A percentile compares a stretch with the other conserved stretches of the same genome.
phyloP scores from a whole-genome alignment of 2,329 filamentous ascomycete genomes.

The Chrysoporthe cubensis region DNA sequence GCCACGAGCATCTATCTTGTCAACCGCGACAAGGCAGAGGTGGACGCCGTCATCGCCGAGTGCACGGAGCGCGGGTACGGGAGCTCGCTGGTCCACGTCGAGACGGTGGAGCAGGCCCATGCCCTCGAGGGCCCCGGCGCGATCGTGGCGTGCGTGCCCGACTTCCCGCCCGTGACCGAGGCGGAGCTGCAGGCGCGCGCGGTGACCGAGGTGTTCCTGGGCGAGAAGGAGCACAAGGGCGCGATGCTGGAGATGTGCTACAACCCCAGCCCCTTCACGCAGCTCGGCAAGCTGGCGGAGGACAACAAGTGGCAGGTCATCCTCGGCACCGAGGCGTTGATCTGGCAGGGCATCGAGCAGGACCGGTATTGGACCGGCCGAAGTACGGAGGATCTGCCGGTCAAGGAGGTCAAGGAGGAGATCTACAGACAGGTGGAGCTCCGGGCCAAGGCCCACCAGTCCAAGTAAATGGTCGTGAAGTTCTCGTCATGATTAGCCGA shows the following conservation, averaged over 20 bases:
- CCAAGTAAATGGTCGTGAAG: constrained; percentile 20
- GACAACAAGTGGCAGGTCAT: constrained; percentile 73
- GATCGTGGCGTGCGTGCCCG: constrained; percentile 75
- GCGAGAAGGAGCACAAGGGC: constrained; percentile 58
- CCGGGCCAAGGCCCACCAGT: constrained; percentile 31
- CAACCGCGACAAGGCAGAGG: constrained; percentile 71
- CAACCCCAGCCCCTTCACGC: constrained; percentile 72
- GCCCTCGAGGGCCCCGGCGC: constrained; percentile 63
- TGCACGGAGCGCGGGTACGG: constrained; percentile 64
- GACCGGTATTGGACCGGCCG: constrained; percentile 68
- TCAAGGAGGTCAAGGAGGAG: constrained; percentile 60
- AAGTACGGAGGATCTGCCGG: constrained; percentile 60
- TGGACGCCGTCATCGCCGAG: constrained; percentile 68
- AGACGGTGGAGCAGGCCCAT: constrained; percentile 62
- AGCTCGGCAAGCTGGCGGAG: constrained; percentile 64
- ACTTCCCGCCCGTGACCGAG: constrained; percentile 69
- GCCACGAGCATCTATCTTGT: constrained; percentile 75
- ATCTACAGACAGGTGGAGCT: constrained; percentile 41
- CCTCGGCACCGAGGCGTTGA: constrained; percentile 75
- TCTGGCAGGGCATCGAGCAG: constrained; percentile 78
- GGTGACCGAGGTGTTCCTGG: constrained; percentile 54
- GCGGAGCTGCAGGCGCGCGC: constrained; percentile 64
- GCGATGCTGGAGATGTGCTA: constrained; percentile 84
- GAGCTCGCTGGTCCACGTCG: constrained; percentile 62
- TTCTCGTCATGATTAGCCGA: not conserved